Percentiles rank a stretch among this genome's conserved stretches.
Conservation (phyloP, 306 rosid species). For the Mimosa bimucronata region DNA sequence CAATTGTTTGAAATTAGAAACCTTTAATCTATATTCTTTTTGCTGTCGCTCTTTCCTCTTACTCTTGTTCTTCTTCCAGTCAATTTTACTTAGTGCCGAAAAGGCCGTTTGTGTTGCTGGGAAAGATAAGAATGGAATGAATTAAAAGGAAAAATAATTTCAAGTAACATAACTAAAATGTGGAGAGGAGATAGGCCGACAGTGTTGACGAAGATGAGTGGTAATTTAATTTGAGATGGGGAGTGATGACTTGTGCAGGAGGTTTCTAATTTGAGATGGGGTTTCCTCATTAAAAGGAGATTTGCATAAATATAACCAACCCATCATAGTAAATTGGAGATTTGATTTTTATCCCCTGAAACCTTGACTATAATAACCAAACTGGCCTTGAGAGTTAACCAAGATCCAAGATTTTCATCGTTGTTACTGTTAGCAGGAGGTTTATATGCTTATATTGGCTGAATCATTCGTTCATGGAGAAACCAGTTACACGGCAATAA, state of each 20-base stretch:
- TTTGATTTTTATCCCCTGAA: no score
- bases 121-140: neutral
- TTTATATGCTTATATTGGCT: neutral
- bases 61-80: neutral
- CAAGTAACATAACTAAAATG: no score
- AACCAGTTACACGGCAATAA: neutral
- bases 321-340: neutral
- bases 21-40: neutral
- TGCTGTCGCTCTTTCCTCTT: neutral
- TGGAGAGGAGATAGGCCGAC: neutral
- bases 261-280: no score
- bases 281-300: neutral
- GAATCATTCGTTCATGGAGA: neutral
- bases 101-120: neutral
- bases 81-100: neutral
- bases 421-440: neutral
- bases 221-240: neutral
- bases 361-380: neutral
- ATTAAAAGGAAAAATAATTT: no score
- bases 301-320: neutral
- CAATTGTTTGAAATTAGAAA: neutral
- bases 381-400: neutral
- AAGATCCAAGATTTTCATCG: neutral
- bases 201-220: neutral
- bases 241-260: no score